Percentiles rank a stretch among this genome's conserved stretches.
phyloP scores from a whole-genome alignment of 345 rosid species.

The Salix suchowensis region DNA sequence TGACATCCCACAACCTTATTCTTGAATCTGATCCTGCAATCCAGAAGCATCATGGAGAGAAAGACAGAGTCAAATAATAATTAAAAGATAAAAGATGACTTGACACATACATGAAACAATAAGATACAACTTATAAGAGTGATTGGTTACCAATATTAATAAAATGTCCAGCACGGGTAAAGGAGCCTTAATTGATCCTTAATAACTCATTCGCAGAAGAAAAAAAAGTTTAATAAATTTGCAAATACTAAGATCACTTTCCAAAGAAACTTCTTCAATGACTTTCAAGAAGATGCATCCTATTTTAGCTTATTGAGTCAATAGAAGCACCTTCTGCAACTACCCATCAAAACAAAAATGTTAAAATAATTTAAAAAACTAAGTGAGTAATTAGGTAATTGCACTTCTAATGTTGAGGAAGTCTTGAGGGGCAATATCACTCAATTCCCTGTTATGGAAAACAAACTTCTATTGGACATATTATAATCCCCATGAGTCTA shows the following conservation, averaged over 20 bases:
- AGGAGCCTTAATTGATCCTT: background rate
- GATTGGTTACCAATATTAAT: too few relatives aligned
- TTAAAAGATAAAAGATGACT: background rate
- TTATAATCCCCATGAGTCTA: background rate
- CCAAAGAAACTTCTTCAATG: background rate
- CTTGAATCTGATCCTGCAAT: conserved; percentile 88
- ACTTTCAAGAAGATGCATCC: background rate
- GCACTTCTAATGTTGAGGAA: too few relatives aligned
- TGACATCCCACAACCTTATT: conserved; percentile 85
- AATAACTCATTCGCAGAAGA: background rate
- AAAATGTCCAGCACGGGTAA: background rate
- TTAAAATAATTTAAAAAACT: too few relatives aligned
- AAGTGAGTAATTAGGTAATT: background rate
- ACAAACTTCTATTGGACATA: background rate
- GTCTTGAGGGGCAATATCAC: too few relatives aligned
- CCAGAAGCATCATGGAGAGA: conserved; percentile 17
- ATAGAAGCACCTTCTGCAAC: background rate
- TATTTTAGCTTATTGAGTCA: background rate
- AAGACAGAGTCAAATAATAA: background rate
- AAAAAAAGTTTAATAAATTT: background rate
- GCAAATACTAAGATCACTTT: background rate
- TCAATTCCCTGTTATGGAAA: background rate
- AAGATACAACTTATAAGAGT: too few relatives aligned
- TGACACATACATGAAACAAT: background rate
- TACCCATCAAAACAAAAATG: background rate